Evolutionary conservation across 306 rosid species (phyloP).

Genomic region (Cucumis cinereus): DNA sequence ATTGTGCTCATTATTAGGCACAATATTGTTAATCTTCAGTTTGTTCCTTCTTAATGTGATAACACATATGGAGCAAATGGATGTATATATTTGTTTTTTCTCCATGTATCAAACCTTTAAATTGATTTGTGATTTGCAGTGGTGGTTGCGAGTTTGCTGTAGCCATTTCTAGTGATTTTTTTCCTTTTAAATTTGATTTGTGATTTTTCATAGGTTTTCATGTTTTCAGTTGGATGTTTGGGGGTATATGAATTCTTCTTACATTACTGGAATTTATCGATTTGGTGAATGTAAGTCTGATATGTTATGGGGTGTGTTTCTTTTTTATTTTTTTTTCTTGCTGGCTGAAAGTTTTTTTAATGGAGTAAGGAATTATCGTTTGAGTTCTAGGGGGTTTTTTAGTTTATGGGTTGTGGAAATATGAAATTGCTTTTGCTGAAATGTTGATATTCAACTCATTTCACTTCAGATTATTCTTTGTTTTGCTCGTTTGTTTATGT

Average conservation of each 20-base stretch:
- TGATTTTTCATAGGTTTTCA: neutral
- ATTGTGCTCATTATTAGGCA: too few species aligned
- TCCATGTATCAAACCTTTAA: too few species aligned
- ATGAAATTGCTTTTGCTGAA: neutral
- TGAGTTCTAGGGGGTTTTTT: neutral
- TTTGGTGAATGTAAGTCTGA: neutral
- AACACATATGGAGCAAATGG: too few species aligned
- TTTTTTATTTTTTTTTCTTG: too few species aligned
- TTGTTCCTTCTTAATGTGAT: too few species aligned
- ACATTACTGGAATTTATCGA: neutral
- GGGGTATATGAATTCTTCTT: neutral
- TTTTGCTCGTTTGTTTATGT: neutral
- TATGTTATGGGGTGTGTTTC: neutral
- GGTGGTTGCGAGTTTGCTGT: constrained; percentile 97
- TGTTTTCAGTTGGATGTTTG: neutral
- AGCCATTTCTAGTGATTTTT: constrained; percentile 63
- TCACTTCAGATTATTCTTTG: neutral
- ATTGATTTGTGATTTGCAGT: too few species aligned
- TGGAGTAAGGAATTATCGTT: neutral
- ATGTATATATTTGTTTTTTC: too few species aligned
- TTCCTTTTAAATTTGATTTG: neutral
- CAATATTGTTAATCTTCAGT: too few species aligned
- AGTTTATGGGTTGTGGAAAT: neutral
- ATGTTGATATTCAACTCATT: neutral
- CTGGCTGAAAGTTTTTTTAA: neutral